Evolutionary conservation across 495 filamentous ascomycete species (phyloP).

Genomic region (Penicillium herquei): DNA sequence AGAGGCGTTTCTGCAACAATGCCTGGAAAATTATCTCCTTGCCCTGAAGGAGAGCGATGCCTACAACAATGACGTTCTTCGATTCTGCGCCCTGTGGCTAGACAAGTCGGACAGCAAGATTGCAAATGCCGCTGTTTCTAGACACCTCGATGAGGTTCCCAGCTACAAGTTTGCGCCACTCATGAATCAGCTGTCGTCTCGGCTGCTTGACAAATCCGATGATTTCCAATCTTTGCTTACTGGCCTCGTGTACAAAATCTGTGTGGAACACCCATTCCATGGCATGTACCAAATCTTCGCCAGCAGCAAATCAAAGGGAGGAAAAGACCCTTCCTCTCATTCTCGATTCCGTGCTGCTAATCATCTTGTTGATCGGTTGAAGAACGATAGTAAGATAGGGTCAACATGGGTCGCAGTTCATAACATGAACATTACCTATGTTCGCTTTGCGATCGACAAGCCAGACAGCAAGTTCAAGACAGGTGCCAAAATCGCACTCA

Average conservation of each 20-base stretch:
- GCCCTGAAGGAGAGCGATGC: constrained; percentile 79
- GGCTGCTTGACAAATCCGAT: constrained; percentile 66
- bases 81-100: constrained; percentile 95
- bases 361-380: constrained; percentile 60
- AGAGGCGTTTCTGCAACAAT: constrained; percentile 77
- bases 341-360: constrained; percentile 71
- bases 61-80: constrained; percentile 83
- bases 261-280: constrained; percentile 89
- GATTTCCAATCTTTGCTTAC: constrained; percentile 75
- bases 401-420: constrained; percentile 65
- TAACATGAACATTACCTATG: constrained; percentile 71
- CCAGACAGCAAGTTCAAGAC: constrained; percentile 60
- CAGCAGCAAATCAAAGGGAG: constrained; percentile 61
- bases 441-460: constrained; percentile 66
- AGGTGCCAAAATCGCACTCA: constrained; percentile 62
- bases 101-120: constrained; percentile 69
- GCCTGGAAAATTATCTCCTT: constrained; percentile 92
- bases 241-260: constrained; percentile 73
- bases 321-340: constrained; percentile 68
- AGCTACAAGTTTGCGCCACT: constrained; percentile 88
- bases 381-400: constrained; percentile 42
- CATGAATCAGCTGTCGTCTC: constrained; percentile 95
- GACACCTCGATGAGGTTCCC: constrained; percentile 68
- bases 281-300: constrained; percentile 95
- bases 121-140: constrained; percentile 73